A percentile compares a stretch with the other conserved stretches of the same genome.
These are phyloP conservation scores for Vigna angularis DNA, from an alignment of 306 rosid genomes.

Conservation along the genomic window DNA sequence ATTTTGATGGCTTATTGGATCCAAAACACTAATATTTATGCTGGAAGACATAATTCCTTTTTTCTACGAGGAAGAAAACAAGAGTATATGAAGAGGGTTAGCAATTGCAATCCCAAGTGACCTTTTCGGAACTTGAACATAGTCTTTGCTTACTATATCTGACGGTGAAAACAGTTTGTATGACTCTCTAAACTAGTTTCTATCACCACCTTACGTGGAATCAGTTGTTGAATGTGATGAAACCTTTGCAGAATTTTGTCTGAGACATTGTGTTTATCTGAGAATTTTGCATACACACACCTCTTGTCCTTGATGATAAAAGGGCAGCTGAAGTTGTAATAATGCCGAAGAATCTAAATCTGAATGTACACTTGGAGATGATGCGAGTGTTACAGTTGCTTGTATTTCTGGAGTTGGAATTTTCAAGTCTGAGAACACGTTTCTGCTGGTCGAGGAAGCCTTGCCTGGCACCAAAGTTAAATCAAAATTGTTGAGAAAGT, in stretches of 20 bases:
- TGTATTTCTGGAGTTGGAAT: background rate
- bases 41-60: constrained; percentile 43
- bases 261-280: constrained; percentile 15
- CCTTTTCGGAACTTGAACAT: constrained; percentile 34
- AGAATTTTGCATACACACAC: constrained; percentile 10
- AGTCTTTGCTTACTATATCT: constrained; percentile 9
- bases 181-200: constrained; percentile 23
- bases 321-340: constrained; percentile 21
- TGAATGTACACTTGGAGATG: background rate
- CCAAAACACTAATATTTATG: background rate
- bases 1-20: too few species aligned
- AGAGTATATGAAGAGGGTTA: constrained; percentile 33
- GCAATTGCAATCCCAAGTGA: constrained; percentile 25
- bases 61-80: constrained; percentile 33
- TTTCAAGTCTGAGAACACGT: too few species aligned
- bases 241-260: constrained; percentile 13
- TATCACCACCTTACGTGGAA: constrained; percentile 31
- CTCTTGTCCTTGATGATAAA: constrained; percentile 18
- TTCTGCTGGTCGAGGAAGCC: constrained; percentile 1
- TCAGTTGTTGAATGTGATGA: constrained; percentile 10
- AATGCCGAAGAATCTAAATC: constrained; percentile 21
- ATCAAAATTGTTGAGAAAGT: constrained; percentile 27
- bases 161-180: constrained; percentile 17
- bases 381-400: constrained; percentile 10
- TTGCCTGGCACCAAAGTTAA: constrained; percentile 21